Conservation (phyloP, 2,329 filamentous ascomycete species). For the Geosmithia morbida region DNA sequence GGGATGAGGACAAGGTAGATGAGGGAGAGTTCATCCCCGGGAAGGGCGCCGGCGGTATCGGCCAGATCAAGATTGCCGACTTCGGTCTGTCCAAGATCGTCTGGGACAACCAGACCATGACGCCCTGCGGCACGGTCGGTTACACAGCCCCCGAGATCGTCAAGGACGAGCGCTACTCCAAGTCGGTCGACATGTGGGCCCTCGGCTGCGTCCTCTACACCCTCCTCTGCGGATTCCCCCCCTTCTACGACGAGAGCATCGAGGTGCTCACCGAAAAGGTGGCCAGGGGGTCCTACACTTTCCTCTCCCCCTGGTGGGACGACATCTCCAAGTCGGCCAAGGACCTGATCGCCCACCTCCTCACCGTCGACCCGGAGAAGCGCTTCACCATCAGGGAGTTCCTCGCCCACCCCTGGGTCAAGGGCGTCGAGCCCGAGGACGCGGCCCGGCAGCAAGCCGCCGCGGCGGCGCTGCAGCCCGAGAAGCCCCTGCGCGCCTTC, state of each 20-base stretch:
- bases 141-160: constrained; percentile 98
- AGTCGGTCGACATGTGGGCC: constrained; percentile 99
- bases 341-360: constrained; percentile 81
- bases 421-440: constrained; percentile 35
- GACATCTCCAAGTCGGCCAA: constrained; percentile 92
- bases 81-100: constrained; percentile 97
- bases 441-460: constrained; percentile 12
- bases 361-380: constrained; percentile 91
- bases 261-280: constrained; percentile 96
- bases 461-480: constrained; percentile 44
- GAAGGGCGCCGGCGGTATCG: constrained; percentile 77
- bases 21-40: constrained; percentile 86
- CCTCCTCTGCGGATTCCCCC: constrained; percentile 89
- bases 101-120: constrained; percentile 98
- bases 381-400: constrained; percentile 90
- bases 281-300: constrained; percentile 90
- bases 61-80: constrained; percentile 92
- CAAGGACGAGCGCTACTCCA: constrained; percentile 96
- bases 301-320: constrained; percentile 98
- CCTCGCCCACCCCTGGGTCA: constrained; percentile 88
- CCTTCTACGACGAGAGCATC: constrained; percentile 97
- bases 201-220: constrained; percentile 95
- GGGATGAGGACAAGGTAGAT: constrained; percentile 94
- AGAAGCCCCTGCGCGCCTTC: constrained; percentile 34
- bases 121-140: constrained; percentile 94